Base-by-base conservation (phyloP, 2,329 filamentous ascomycete genomes). In the Colletotrichum phormii region DNA sequence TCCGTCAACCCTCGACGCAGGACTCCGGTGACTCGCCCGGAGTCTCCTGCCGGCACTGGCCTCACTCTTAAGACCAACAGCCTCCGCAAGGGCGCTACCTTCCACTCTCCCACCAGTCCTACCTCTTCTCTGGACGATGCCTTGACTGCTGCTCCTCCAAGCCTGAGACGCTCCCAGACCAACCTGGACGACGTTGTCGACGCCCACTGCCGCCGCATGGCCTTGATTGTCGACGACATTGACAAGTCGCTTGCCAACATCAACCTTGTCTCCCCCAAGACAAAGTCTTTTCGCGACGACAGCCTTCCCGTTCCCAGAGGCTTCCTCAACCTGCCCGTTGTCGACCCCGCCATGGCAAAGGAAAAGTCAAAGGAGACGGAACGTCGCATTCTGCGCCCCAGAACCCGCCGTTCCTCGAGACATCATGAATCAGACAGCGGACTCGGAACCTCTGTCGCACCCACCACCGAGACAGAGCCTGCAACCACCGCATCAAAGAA, bases 391-490 rank as follows among this genome's bases (percentile, higher is more conserved):
- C 81, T 88, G 75, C 89, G 88, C 72, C 87, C 88, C 75, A 88
- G 88, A 72, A 85, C 84, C 63, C 87, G 87, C 71, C 88, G 90
- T 79, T 84, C 85, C 73, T 87, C 86, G 55, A 88, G 91, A 79
- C 89, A 91, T 79, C 92, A 95, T 83, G 89, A 90, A 72, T 97
- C 94, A 18, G 95, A 98, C 84, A 97, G 95, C 81, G 95, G 95
- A 66, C 87, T 98, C 75, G 95, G 95, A 64, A 93, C 94, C 55
- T 98, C 95, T 54, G 88, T 98, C 78, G 89, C 87, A 73, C 93
- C 90, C 60, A 87, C 85, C 42, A 85, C 84, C 68, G 86, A 89
- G 75, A 72, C 71, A 67, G 88, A 90, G 80, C 81, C 84, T 76
- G 81, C 82, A 60, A 78, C 76, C 71, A 85, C 84, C 73, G 81